Evolutionary conservation across 2,329 filamentous ascomycete species (phyloP).

Genomic region (Colletotrichum destructivum): DNA sequence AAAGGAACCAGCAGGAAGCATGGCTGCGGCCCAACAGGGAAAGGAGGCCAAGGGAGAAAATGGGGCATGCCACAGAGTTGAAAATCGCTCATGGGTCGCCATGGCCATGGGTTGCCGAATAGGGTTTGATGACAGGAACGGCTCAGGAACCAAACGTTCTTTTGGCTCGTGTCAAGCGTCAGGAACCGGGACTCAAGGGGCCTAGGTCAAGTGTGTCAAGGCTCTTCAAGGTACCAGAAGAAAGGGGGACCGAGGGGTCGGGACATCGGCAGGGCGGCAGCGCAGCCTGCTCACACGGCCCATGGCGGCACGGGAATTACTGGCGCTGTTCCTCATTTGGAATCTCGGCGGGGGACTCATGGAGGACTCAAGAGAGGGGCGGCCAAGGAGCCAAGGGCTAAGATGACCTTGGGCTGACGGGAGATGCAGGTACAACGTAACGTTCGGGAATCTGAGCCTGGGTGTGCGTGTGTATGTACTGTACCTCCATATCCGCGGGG

Average conservation of each 20-base stretch:
- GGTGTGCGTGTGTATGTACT: too few species aligned
- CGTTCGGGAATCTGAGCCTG: constrained; percentile 12
- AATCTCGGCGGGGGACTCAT: neutral
- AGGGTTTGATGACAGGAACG: constrained; percentile 38
- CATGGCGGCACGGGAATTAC: constrained; percentile 15
- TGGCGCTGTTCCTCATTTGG: constrained; percentile 5
- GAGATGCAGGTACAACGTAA: constrained; percentile 36
- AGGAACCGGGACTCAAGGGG: too few species aligned
- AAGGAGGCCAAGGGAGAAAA: constrained; percentile 12
- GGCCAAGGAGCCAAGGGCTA: constrained; percentile 10
- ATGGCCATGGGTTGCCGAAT: constrained; percentile 12
- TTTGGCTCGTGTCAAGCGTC: constrained; percentile 13
- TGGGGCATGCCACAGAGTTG: constrained; percentile 27
- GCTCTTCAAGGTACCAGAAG: neutral
- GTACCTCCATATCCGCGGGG: neutral
- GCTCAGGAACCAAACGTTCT: constrained; percentile 39
- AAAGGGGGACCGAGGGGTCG: constrained; percentile 15
- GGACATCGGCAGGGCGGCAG: constrained; percentile 4
- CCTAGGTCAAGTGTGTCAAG: neutral
- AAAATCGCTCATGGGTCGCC: constrained; percentile 39
- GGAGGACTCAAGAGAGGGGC: constrained; percentile 12
- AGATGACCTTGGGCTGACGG: constrained; percentile 28
- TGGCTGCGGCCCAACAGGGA: constrained; percentile 32
- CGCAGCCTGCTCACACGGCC: neutral
- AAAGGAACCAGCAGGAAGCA: constrained; percentile 22